Base-by-base conservation (phyloP, 768 basidiomycete genomes). In the Lentinula detonsa region DNA sequence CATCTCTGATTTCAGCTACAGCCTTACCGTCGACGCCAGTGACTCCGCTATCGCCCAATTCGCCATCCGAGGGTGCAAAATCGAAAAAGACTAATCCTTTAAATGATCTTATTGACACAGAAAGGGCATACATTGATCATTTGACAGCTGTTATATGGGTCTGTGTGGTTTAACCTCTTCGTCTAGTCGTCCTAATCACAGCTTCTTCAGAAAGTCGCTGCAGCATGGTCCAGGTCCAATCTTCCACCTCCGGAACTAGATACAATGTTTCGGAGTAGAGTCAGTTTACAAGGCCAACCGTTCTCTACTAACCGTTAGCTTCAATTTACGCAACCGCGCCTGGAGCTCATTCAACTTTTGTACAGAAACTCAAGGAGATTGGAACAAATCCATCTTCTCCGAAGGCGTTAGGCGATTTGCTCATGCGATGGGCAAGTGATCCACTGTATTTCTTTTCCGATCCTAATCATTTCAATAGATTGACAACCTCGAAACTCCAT, bases 171-270 rank as follows among this genome's bases (percentile, higher is more conserved):
- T 31, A 15, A 13, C 18, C 3, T 6, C 4, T 42, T 15, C 28
- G 15, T 23, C 2, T 40, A 18, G 28, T 60, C 42, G 21, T 21
- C 65, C 64, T 60, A 21, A 21, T 69, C 61, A 52, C 21, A 15
- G 60, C 60, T 54, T 34, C 65, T 23, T 6, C 70, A 98, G 95
- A 93, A 91, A 85, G 91, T 97, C 4, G 97, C 97, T 9, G 88
- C 89, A n/a, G 97, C 97, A 53, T 99, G 97, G 97, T 97, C 95
- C 9, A 80, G 94, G 45, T 84, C 87, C 45, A 98, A 98, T 72
- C 87, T 99, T 40, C 97, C 97, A 16, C 97, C 97, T 15, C 84
- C 84, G 7, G 89, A 92, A 65, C 81, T 99, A 34, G 97, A 99
- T 73, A 74, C 81, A 57, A 96, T 98, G 91, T 99, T 99, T 74